Percentiles rank a stretch among this genome's conserved stretches.
Conservation (phyloP, 441 rosid genomes). For the Erodium moschatum region DNA sequence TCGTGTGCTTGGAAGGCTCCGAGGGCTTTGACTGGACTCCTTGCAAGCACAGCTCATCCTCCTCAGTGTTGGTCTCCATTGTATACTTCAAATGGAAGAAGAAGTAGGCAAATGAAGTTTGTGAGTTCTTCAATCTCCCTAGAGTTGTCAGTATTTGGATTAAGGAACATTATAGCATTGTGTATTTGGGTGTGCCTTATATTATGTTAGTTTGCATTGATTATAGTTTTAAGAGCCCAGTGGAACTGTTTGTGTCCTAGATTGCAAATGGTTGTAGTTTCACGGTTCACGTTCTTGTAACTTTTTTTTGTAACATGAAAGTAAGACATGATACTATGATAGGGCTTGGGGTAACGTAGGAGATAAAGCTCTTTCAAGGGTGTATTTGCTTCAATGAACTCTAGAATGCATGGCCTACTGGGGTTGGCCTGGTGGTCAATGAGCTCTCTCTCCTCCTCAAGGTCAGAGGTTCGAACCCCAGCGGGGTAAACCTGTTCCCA, state of each 20-base stretch:
- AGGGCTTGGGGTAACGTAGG: no score
- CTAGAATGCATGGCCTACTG: no score
- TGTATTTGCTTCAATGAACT: background rate
- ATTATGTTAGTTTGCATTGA: background rate
- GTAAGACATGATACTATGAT: no score
- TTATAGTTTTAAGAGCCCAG: background rate
- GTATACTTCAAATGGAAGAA: constrained; percentile 34
- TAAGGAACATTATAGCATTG: background rate
- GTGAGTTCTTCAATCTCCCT: constrained; percentile 34
- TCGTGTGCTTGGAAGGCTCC: constrained; percentile 94
- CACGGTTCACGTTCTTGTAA: background rate
- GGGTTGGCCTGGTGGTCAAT: no score
- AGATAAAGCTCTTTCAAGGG: background rate
- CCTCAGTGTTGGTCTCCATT: constrained; percentile 35
- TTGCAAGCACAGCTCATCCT: constrained; percentile 70
- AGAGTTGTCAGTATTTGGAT: background rate
- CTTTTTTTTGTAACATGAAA: background rate
- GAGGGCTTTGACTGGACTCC: constrained; percentile 74
- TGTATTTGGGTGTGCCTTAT: background rate
- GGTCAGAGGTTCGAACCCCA: no score
- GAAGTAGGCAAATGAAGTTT: constrained; percentile 25
- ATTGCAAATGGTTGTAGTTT: background rate
- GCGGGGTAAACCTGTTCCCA: no score
- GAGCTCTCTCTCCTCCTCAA: no score
- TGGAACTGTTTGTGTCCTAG: background rate